phyloP scores from a whole-genome alignment of 2,329 filamentous ascomycete species.

The Chlorencoelia australis region DNA sequence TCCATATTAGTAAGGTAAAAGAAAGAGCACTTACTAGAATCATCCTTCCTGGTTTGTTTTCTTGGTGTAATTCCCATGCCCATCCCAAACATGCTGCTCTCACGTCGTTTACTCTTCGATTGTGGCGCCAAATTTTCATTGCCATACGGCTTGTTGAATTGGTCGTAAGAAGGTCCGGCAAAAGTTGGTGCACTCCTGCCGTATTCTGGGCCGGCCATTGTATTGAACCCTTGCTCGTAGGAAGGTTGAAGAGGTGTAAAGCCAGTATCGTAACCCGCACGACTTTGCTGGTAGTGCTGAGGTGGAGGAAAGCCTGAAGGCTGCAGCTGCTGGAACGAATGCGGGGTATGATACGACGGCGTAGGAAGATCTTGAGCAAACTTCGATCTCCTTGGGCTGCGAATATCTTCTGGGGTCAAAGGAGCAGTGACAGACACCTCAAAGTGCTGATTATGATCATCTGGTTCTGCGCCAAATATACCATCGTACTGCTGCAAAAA shows the following conservation, averaged over 20 bases:
- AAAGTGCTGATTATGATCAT: slow-evolving; percentile 48
- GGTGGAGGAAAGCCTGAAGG: slow-evolving; percentile 30
- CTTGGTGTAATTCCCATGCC: slow-evolving; percentile 33
- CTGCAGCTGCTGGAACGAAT: slow-evolving; percentile 32
- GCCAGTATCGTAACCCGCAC: slow-evolving; percentile 35
- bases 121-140: not conserved
- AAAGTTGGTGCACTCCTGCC: slow-evolving; percentile 19
- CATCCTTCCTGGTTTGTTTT: slow-evolving; percentile 21
- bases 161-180: slow-evolving; percentile 30
- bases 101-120: slow-evolving; percentile 39
- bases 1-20: not conserved
- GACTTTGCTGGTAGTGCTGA: slow-evolving; percentile 19
- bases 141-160: slow-evolving; percentile 20
- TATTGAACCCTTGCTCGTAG: slow-evolving; percentile 31
- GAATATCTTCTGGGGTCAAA: slow-evolving; percentile 45
- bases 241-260: slow-evolving; percentile 41
- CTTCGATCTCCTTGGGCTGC: slow-evolving; percentile 54
- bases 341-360: slow-evolving; percentile 49
- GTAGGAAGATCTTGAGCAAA: slow-evolving; percentile 53
- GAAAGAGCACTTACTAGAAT: slow-evolving; percentile 19
- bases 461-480: slow-evolving; percentile 68
- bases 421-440: slow-evolving; percentile 34
- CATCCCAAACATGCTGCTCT: slow-evolving; percentile 48
- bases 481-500: slow-evolving; percentile 83
- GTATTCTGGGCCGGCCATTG: slow-evolving; percentile 26